Base-by-base conservation (phyloP, 1,139 yeast genomes). In the Blastobotrys apis region DNA sequence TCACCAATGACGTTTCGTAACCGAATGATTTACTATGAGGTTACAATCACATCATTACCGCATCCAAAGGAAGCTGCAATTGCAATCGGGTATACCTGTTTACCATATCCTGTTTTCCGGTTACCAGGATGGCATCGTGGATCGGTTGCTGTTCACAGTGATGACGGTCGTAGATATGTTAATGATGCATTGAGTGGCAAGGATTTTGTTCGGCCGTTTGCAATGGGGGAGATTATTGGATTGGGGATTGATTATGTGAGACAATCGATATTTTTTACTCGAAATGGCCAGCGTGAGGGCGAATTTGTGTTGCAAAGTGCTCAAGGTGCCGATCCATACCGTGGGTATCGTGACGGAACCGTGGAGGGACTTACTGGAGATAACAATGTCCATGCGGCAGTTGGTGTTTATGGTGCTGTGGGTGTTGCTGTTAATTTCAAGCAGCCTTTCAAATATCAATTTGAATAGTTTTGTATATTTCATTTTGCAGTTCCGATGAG, bases 41-140 rank as follows among this genome's bases (percentile, higher is more conserved):
- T 55, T 15, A 51, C 57, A 12, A 49, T 58, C 37, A 52, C 57
- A 2, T 48, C 53, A 19, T 43, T 55, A 33, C 51, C 49, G 3
- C 47, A 53, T 12, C 55, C 56, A 1, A 48, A 50, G 6, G 48
- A 51, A 5, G 47, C 58, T 1, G 45, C 55, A 3, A 39, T 58
- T n/a, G 62, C 60, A 1, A 49, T 60, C 33, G 64, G 64, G 5
- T 60, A 51, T 39, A 36, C 52, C 8, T 54, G 58, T 26, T 45
- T 54, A 43, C 64, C 64, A 19, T 60, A 58, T 42, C 64, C 64
- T 8, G 53, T 47, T 12, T 57, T 55, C 41, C 40, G 64, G 13
- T 48, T 58, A 16, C 63, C 64, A 1, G 64, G 64, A 3, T 59
- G 64, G 63, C 62, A 60, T 35, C 49, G 64, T 9, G 62, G 58